Percentiles rank a stretch among this genome's conserved stretches.
Evolutionary conservation across 495 filamentous ascomycete species (phyloP).

Genomic region (Penicillium cosmopolitanum): DNA sequence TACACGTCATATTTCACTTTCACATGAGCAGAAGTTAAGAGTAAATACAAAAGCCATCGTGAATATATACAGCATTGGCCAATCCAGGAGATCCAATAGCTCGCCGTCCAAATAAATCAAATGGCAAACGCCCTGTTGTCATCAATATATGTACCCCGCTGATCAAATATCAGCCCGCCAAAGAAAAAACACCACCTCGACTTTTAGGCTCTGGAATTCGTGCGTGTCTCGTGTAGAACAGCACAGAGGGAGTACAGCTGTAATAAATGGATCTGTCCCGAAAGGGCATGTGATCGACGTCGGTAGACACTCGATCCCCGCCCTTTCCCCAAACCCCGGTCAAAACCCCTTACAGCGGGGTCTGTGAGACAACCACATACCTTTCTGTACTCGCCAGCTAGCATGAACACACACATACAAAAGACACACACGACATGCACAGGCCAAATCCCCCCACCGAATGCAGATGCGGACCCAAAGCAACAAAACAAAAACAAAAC

Average conservation of each 20-base stretch:
- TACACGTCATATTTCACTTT: slow-evolving; percentile 6
- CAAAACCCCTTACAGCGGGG: slow-evolving; percentile 8
- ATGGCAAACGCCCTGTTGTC: slow-evolving; percentile 6
- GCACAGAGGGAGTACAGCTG: not conserved
- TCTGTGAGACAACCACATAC: not conserved
- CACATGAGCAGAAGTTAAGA: not conserved
- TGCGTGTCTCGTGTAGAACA: not conserved
- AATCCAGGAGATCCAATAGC: not conserved
- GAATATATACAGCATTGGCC: slow-evolving; percentile 3
- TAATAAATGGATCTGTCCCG: not conserved
- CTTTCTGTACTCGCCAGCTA: slow-evolving; percentile 7
- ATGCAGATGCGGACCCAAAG: slow-evolving; percentile 26
- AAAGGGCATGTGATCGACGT: not conserved
- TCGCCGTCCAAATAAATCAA: slow-evolving; percentile 2
- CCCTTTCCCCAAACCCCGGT: not conserved
- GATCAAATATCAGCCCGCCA: slow-evolving; percentile 2
- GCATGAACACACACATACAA: not conserved
- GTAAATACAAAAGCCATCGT: not conserved
- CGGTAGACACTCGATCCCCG: not conserved
- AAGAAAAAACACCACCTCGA: slow-evolving; percentile 6
- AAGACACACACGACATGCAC: slow-evolving; percentile 9
- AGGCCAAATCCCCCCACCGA: slow-evolving; percentile 12
- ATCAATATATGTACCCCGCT: slow-evolving; percentile 1
- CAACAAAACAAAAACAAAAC: slow-evolving; percentile 17
- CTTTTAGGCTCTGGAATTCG: slow-evolving; percentile 1